Base-by-base conservation (phyloP, 176 grass and related monocot species). In the Oryza officinalis region DNA sequence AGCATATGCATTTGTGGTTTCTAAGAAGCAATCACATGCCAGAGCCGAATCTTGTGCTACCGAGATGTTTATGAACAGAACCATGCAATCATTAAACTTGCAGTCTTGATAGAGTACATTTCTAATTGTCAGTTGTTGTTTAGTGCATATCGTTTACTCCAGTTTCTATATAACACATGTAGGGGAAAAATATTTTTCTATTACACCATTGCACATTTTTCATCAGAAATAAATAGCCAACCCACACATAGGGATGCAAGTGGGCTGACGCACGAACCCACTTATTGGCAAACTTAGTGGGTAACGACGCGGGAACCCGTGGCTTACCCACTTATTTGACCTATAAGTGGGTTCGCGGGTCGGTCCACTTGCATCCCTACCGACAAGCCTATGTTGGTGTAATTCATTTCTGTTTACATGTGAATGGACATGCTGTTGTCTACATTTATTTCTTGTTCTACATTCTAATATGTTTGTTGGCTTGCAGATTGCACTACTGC, bases 401-500 rank as follows among this genome's bases (percentile, higher is more conserved):
- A 11, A 10, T 33, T 12, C 0, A 20, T 71, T 41, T 45, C 35
- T 41, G 4, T 57, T 46, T 49, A 38, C 31, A 35, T 50, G 46
- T 47, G 14, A 79, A 10, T 69, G 76, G 8, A 0, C 22, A 8
- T 8, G 64, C 10, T 63, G 14, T 17, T 69, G 69, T 63, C 26
- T 71, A 10, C 3, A 23, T 64, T 13, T 57, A n/a, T 41, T 38
- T 40, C 15, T 26, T 74, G 10, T 7, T 33, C 52, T 64, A 35
- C 65, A 15, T 12, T 71, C 33, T 79, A 20, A 61, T 80, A 27
- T 80, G 41, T 46, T 52, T 2, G 23, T 45, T 87, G 63, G 26
- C 23, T 63, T 87, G 70, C 87, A 99, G 96, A 99, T 99, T 86
- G 93, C 96, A 86, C 80, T 99, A 79, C 65, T 96, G 63, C 93